Conservation (phyloP, 345 rosid species). For the Moricandia moricandioides region DNA sequence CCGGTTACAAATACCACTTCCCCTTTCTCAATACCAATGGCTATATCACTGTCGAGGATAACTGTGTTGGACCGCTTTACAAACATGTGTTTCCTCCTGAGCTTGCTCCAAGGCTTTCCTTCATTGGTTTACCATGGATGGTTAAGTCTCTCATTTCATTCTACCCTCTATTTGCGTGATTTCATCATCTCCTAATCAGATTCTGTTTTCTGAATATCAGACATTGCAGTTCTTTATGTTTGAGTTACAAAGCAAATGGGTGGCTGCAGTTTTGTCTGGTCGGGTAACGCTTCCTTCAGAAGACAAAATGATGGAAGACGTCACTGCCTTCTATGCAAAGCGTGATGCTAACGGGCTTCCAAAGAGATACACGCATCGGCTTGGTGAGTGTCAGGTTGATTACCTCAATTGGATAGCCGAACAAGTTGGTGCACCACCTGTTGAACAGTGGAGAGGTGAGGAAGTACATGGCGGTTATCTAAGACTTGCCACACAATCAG, state of each 20-base stretch:
- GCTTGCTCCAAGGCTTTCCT: conserved; percentile 72
- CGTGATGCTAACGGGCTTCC: conserved; percentile 57
- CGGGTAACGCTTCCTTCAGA: conserved; percentile 20
- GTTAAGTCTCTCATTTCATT: conserved; percentile 38
- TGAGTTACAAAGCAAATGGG: conserved; percentile 42
- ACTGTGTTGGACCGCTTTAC: conserved; percentile 80
- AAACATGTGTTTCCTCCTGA: conserved; percentile 74
- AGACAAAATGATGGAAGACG: conserved; percentile 40
- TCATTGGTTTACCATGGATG: conserved; percentile 85
- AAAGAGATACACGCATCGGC: conserved; percentile 62
- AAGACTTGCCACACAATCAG: conserved; percentile 22
- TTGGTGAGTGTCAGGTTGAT: conserved; percentile 26
- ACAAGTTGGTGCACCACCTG: conserved; percentile 33
- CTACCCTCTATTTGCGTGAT: not conserved
- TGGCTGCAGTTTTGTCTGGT: conserved; percentile 35
- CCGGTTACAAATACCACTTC: conserved; percentile 83
- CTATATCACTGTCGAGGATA: conserved; percentile 64
- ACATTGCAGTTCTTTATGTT: conserved; percentile 30
- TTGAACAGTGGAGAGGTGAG: conserved; percentile 55
- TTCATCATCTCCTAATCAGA: not conserved
- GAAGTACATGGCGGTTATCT: conserved; percentile 24
- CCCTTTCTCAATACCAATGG: conserved; percentile 79
- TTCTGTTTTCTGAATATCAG: not conserved
- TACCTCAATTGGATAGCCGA: conserved; percentile 63
- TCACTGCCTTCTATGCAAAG: conserved; percentile 45